A percentile compares a stretch with the other conserved stretches of the same genome.
Evolutionary conservation across 345 rosid genomes (phyloP).

Genomic region (Clarkia xantiana): DNA sequence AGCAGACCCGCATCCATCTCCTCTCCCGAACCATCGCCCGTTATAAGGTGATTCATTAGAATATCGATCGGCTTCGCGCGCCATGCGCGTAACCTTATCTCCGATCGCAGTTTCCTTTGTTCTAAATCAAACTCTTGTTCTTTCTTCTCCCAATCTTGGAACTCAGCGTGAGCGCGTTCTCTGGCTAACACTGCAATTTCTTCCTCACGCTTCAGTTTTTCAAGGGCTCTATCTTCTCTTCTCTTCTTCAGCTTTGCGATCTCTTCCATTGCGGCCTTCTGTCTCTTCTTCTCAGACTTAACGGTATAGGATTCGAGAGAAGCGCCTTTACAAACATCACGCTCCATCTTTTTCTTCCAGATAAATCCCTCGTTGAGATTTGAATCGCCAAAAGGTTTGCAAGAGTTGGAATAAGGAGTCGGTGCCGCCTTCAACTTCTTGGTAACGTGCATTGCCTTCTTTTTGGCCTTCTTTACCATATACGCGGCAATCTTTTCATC

Average conservation of each 20-base stretch:
- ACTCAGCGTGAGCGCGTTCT: slow-evolving; percentile 94
- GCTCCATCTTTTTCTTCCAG: slow-evolving; percentile 87
- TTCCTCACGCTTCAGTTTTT: slow-evolving; percentile 86
- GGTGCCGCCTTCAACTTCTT: slow-evolving; percentile 66
- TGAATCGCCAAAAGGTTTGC: slow-evolving; percentile 90
- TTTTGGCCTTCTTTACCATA: slow-evolving; percentile 62
- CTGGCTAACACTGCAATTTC: slow-evolving; percentile 90
- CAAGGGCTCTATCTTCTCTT: slow-evolving; percentile 88
- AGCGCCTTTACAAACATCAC: slow-evolving; percentile 58
- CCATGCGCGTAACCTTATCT: slow-evolving; percentile 76
- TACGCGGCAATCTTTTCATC: slow-evolving; percentile 64
- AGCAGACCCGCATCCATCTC: slow-evolving; percentile 64
- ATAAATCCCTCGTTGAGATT: slow-evolving; percentile 82
- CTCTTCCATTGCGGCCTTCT: slow-evolving; percentile 85
- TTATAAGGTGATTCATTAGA: slow-evolving; percentile 65
- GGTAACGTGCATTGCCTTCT: slow-evolving; percentile 62
- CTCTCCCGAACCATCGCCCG: slow-evolving; percentile 65
- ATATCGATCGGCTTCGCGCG: slow-evolving; percentile 82
- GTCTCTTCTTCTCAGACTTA: slow-evolving; percentile 76
- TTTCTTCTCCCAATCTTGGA: slow-evolving; percentile 96
- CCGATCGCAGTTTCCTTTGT: slow-evolving; percentile 90
- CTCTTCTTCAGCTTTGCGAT: slow-evolving; percentile 90
- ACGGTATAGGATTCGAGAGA: slow-evolving; percentile 51
- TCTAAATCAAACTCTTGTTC: slow-evolving; percentile 96
- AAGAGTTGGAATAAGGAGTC: slow-evolving; percentile 82